Conservation (phyloP, 176 grass and related monocot species). For the Cenchrus purpureus region DNA sequence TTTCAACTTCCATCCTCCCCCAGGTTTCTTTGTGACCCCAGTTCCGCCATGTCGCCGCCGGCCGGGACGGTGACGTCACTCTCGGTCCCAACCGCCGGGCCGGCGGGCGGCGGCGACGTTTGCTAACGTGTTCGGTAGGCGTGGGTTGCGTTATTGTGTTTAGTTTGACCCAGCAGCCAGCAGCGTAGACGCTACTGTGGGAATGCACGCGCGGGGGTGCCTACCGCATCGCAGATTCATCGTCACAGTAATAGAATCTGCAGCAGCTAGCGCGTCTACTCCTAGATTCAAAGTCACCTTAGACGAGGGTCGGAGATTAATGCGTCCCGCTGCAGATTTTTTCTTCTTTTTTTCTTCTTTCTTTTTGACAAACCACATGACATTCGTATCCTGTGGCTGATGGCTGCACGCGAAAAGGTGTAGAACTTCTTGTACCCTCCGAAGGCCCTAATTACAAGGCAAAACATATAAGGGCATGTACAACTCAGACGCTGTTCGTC, state of each 20-base stretch:
- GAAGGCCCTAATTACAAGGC: too few relatives aligned
- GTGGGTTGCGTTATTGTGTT: neutral
- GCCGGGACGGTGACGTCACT: conserved; percentile 15
- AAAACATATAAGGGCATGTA: too few relatives aligned
- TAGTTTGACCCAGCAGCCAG: conserved; percentile 36
- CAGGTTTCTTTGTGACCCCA: neutral
- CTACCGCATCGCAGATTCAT: neutral
- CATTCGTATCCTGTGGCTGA: neutral
- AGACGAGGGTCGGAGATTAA: neutral
- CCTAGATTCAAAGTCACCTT: conserved; percentile 1
- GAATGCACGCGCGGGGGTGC: conserved; percentile 1
- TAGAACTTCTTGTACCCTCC: neutral
- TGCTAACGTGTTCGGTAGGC: conserved; percentile 31
- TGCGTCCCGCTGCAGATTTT: neutral
- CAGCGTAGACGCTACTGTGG: neutral
- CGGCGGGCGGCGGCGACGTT: neutral
- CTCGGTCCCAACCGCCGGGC: neutral
- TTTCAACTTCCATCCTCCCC: neutral
- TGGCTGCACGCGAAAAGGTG: neutral
- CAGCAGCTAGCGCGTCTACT: neutral
- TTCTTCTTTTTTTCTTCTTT: neutral
- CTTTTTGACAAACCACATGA: conserved; percentile 22
- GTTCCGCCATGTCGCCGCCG: neutral
- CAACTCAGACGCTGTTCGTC: too few relatives aligned
- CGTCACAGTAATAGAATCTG: neutral